Conservation (phyloP, 352 stramenopile genomes). For the Nothophytophthora sp. region DNA sequence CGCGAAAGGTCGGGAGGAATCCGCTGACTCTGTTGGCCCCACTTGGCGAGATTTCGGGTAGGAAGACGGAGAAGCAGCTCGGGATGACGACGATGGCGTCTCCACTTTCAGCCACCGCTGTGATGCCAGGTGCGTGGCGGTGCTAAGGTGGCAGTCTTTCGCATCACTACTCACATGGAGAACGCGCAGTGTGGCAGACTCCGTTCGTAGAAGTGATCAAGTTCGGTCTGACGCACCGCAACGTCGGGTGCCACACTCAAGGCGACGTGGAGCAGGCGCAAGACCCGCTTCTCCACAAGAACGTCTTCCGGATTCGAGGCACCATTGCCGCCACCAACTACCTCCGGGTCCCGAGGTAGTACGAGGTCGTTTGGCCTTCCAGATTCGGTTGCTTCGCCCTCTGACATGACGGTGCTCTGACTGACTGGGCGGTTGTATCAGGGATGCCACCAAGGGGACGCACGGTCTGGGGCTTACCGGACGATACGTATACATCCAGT, state of each 20-base stretch:
- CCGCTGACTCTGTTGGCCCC: too few species aligned
- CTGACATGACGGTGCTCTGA: background rate
- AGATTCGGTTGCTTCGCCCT: background rate
- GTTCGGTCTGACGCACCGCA: conserved; percentile 61
- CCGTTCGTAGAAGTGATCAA: conserved; percentile 89
- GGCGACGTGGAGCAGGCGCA: conserved; percentile 72
- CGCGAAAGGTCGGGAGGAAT: too few species aligned
- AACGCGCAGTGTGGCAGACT: conserved; percentile 75
- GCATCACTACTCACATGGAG: background rate
- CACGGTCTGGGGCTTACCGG: conserved; percentile 67
- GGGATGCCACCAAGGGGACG: conserved; percentile 45
- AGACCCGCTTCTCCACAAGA: conserved; percentile 74
- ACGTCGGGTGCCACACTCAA: conserved; percentile 52
- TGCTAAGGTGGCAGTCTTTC: background rate
- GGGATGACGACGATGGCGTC: conserved; percentile 35
- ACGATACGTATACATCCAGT: conserved; percentile 72
- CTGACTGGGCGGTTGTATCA: too few species aligned
- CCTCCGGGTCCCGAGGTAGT: conserved; percentile 61
- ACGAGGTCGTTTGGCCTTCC: background rate
- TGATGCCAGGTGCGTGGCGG: conserved; percentile 25
- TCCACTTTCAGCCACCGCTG: conserved; percentile 11
- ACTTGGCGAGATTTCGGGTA: too few species aligned
- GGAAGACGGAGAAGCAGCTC: too few species aligned
- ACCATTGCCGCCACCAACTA: conserved; percentile 76
- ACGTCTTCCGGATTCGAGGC: conserved; percentile 74